Base-by-base conservation (phyloP, 305 asterid species). In the Fraxinus velutina region DNA sequence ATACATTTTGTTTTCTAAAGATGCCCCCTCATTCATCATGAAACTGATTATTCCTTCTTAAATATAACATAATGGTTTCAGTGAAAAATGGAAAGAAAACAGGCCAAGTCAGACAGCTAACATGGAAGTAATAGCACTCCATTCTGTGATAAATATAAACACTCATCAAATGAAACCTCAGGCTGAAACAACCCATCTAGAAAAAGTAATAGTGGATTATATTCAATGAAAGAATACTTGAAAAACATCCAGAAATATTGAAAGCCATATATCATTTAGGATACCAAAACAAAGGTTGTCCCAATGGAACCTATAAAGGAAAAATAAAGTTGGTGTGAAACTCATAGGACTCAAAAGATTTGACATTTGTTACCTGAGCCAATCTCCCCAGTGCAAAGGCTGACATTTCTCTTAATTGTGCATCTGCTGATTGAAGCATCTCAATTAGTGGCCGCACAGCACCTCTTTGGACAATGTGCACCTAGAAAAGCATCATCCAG, bases 401-500 rank as follows among this genome's bases (percentile, higher is more conserved):
- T 57, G 97, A 93, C 98, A 96, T 96, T 88, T 96, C 99, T 82
- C 92, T 90, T 82, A 96, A 88, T 86, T 96, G 99, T 85, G 98
- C 89, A 87, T 96, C 98, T 62, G 88, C 81, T 76, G 99, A 93
- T 81, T 93, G 94, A 79, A 96, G 98, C 99, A 96, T 96, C 84
- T 92, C 97, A 79, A 96, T 93, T 77, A 96, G 92, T 30, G 99
- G 99, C 66, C 89, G 93, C 5, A 94, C 97, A 47, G 98, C 99
- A 81, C 99, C 99, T 86, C 99, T 91, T 89, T 96, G 99, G 75
- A 96, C 98, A 84, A 96, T 96, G 87, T 96, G 98, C 29, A 96
- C 97, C 98, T 96, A 85, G 83, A 87, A 73, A 77, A 39, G 75
- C 78, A 80, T 78, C 80, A 86, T 74, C 55, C 27, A 62, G 80